These are phyloP conservation scores for Phialophora expanda DNA, from an alignment of 2,329 filamentous ascomycete genomes.

Conservation along the genomic window DNA sequence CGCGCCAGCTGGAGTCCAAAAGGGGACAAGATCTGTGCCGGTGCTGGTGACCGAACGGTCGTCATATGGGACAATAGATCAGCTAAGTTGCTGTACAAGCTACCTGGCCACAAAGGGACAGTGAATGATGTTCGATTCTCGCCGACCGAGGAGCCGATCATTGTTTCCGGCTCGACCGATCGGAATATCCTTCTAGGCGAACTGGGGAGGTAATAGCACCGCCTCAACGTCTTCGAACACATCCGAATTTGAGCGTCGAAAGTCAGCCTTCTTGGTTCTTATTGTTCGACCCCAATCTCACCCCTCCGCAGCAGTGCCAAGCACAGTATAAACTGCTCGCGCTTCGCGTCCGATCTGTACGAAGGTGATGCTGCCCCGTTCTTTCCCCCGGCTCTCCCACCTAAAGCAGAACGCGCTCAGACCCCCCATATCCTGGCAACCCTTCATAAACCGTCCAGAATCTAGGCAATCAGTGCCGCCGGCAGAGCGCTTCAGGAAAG, in stretches of 20 bases:
- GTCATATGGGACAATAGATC: slow-evolving; percentile 87
- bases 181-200: slow-evolving; percentile 83
- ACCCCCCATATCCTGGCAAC: not conserved
- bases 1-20: slow-evolving; percentile 86
- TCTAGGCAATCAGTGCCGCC: not conserved
- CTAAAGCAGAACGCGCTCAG: not conserved
- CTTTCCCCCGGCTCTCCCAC: not conserved
- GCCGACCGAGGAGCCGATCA: slow-evolving; percentile 80
- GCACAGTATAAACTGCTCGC: not conserved
- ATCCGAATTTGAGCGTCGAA: not conserved
- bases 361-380: not conserved
- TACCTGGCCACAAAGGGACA: slow-evolving; percentile 92
- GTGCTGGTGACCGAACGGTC: slow-evolving; percentile 87
- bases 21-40: slow-evolving; percentile 85
- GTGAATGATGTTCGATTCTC: slow-evolving; percentile 95
- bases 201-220: slow-evolving; percentile 61
- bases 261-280: not conserved
- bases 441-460: not conserved
- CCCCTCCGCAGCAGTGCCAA: not conserved
- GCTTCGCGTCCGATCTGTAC: not conserved
- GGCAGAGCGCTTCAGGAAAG: not conserved
- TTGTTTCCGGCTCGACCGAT: slow-evolving; percentile 89
- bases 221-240: not conserved
- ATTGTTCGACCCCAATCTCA: not conserved
- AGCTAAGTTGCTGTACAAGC: slow-evolving; percentile 91